A percentile compares a stretch with the other conserved stretches of the same genome.
Conservation (phyloP, 371 early-diverging fungal species). For the Mucor irregularis region DNA sequence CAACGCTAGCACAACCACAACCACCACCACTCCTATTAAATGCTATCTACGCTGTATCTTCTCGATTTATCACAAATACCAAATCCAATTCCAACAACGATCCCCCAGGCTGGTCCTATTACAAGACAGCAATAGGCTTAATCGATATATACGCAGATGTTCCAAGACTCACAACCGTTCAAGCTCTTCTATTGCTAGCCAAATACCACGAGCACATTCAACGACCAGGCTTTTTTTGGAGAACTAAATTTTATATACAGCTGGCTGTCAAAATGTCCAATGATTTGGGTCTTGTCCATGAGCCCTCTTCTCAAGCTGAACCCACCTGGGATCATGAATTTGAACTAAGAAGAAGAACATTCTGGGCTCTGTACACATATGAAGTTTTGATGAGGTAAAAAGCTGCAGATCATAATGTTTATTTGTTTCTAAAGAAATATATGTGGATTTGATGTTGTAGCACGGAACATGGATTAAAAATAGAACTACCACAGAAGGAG, state of each 20-base stretch:
- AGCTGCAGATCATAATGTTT: no score
- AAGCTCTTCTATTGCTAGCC: slow-evolving; percentile 46
- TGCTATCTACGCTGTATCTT: slow-evolving; percentile 57
- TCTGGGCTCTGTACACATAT: slow-evolving; percentile 29
- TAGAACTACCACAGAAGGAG: slow-evolving; percentile 12
- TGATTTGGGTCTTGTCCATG: slow-evolving; percentile 32
- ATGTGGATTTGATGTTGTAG: slow-evolving; percentile 4
- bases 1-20: slow-evolving; percentile 41
- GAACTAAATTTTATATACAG: slow-evolving; percentile 40
- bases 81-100: slow-evolving; percentile 31
- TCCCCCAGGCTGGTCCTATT: slow-evolving; percentile 46
- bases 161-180: slow-evolving; percentile 46
- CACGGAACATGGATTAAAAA: slow-evolving; percentile 29
- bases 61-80: slow-evolving; percentile 14
- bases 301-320: slow-evolving; percentile 1
- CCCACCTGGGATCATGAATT: not conserved
- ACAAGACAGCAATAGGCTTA: slow-evolving; percentile 31
- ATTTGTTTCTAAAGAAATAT: slow-evolving; percentile 15
- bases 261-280: slow-evolving; percentile 39
- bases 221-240: slow-evolving; percentile 48
- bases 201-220: slow-evolving; percentile 48
- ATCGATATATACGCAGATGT: slow-evolving; percentile 43
- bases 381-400: slow-evolving; percentile 32
- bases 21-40: slow-evolving; percentile 56
- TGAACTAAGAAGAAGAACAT: slow-evolving; percentile 22